phyloP scores from a whole-genome alignment of 257 asterid genomes.

The Solanum tarijense region DNA sequence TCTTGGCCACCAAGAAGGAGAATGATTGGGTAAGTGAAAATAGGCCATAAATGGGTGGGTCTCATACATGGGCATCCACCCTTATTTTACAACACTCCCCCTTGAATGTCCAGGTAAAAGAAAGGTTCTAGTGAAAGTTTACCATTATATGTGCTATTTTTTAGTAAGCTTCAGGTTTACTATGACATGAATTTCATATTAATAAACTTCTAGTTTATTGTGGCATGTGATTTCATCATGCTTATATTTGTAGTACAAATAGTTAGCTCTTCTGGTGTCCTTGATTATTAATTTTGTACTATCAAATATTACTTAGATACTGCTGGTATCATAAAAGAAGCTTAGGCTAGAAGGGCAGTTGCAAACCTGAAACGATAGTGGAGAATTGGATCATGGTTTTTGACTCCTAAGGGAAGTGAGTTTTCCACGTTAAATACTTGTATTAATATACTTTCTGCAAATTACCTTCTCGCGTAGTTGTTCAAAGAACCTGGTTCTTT shows the following conservation, averaged over 20 bases:
- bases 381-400: not conserved
- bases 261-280: not conserved
- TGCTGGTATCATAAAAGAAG: not conserved
- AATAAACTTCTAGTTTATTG: not conserved
- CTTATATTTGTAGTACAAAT: not conserved
- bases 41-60: not conserved
- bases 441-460: not conserved
- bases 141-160: too few species aligned
- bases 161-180: not conserved
- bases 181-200: not conserved
- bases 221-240: not conserved
- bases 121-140: not conserved
- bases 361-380: not conserved
- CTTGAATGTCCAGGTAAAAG: not conserved
- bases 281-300: not conserved
- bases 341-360: not conserved
- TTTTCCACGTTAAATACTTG: not conserved
- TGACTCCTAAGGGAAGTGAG: not conserved
- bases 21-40: not conserved
- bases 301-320: not conserved
- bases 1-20: not conserved
- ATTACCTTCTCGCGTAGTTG: not conserved
- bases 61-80: not conserved
- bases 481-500: not conserved
- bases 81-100: not conserved